Evolutionary conservation across 2,329 filamentous ascomycete genomes (phyloP).

Genomic region (Akanthomyces dipterigenus): DNA sequence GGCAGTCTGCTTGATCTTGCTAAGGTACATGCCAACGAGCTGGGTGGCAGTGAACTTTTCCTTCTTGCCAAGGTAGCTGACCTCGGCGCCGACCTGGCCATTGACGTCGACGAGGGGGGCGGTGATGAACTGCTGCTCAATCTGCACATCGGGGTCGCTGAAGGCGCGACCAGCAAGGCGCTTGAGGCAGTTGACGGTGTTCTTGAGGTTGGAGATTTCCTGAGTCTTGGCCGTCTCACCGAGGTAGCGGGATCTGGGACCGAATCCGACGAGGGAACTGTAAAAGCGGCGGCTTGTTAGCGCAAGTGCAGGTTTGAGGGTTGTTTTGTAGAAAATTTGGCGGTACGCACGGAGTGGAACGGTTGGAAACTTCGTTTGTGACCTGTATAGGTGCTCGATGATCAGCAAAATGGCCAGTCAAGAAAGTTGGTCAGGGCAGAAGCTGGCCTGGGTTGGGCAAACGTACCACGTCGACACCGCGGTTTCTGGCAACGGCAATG

Average conservation of each 20-base stretch:
- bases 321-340: neutral
- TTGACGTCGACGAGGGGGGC: constrained; percentile 81
- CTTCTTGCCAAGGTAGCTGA: constrained; percentile 90
- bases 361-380: constrained; percentile 98
- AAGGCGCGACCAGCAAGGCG: constrained; percentile 82
- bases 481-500: constrained; percentile 94
- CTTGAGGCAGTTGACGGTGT: constrained; percentile 90
- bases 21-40: constrained; percentile 89
- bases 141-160: constrained; percentile 84
- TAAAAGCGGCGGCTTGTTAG: constrained; percentile 13
- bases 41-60: constrained; percentile 92
- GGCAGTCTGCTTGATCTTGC: constrained; percentile 87
- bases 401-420: neutral
- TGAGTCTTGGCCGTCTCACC: constrained; percentile 96
- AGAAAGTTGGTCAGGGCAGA: neutral
- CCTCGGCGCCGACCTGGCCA: constrained; percentile 91
- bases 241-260: constrained; percentile 86
- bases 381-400: constrained; percentile 51
- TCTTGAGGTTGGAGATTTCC: constrained; percentile 99
- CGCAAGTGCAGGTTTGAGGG: neutral
- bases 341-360: constrained; percentile 82
- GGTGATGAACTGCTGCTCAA: constrained; percentile 88
- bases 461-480: constrained; percentile 97
- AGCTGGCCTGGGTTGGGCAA: constrained; percentile 18
- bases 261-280: constrained; percentile 91